Conservation (phyloP, 2,329 filamentous ascomycete species). For the Penicillium sp. region DNA sequence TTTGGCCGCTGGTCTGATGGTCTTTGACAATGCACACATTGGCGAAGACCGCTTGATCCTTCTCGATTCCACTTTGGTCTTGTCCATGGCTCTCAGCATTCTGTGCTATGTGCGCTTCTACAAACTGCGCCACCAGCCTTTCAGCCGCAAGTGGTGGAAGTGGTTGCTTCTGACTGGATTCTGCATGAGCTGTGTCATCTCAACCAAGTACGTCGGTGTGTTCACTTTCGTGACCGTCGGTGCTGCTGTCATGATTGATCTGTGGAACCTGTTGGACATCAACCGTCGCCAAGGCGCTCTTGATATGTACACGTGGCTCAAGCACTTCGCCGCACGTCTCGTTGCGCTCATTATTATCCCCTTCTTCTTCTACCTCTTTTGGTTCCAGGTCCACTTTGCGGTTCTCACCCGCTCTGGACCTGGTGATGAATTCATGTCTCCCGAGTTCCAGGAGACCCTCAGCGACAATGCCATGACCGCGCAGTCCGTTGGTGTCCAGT, state of each 20-base stretch:
- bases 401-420: slow-evolving; percentile 84
- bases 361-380: slow-evolving; percentile 97
- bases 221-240: slow-evolving; percentile 98
- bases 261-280: slow-evolving; percentile 90
- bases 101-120: slow-evolving; percentile 96
- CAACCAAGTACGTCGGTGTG: slow-evolving; percentile 92
- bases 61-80: slow-evolving; percentile 85
- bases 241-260: slow-evolving; percentile 84
- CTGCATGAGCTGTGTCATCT: slow-evolving; percentile 92
- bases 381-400: slow-evolving; percentile 99
- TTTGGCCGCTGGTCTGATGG: slow-evolving; percentile 74
- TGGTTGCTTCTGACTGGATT: slow-evolving; percentile 96
- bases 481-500: slow-evolving; percentile 79
- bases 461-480: slow-evolving; percentile 90
- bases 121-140: slow-evolving; percentile 83
- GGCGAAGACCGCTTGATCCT: slow-evolving; percentile 93
- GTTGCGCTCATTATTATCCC: slow-evolving; percentile 82
- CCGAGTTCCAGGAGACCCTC: slow-evolving; percentile 94
- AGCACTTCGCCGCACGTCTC: slow-evolving; percentile 85
- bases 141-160: slow-evolving; percentile 98
- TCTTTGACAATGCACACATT: slow-evolving; percentile 97
- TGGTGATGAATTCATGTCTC: slow-evolving; percentile 97
- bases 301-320: slow-evolving; percentile 69
- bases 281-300: slow-evolving; percentile 79
- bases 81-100: slow-evolving; percentile 93